Evolutionary conservation across 371 early-diverging fungal species (phyloP).

Genomic region (Syncephalastrum sp.): DNA sequence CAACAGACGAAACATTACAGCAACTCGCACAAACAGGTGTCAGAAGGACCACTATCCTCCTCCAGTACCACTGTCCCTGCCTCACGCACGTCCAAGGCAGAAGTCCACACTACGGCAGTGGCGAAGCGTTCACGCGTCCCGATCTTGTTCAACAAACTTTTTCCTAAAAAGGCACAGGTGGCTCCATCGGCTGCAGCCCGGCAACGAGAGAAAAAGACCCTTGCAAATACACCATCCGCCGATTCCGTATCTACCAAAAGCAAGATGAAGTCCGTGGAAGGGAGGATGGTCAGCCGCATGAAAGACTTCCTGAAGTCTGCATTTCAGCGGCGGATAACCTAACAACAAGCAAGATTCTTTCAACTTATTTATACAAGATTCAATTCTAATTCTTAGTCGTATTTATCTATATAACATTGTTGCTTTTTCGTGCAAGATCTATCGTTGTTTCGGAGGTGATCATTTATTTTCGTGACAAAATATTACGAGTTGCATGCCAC

Average conservation of each 20-base stretch:
- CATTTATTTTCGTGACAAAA: no score
- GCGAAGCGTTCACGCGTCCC: conserved; percentile 10
- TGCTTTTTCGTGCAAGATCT: no score
- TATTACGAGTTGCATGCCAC: no score
- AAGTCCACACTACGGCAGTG: background rate
- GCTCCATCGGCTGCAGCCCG: conserved; percentile 4
- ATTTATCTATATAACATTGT: no score
- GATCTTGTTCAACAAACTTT: conserved; percentile 6
- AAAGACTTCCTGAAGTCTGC: conserved; percentile 20
- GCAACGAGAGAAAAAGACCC: background rate
- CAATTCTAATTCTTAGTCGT: no score
- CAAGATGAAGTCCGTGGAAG: conserved; percentile 13
- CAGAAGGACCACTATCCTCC: background rate
- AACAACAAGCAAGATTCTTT: background rate
- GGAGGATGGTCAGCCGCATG: conserved; percentile 12
- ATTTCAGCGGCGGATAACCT: conserved; percentile 21
- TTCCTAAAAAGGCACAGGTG: conserved; percentile 12
- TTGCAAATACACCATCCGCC: conserved; percentile 5
- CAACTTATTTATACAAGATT: background rate
- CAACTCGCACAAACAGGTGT: background rate
- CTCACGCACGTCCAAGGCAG: conserved; percentile 1
- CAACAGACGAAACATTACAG: conserved; percentile 1
- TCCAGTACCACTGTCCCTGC: background rate
- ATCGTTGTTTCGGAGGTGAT: no score
- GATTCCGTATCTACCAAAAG: conserved; percentile 6